phyloP scores from a whole-genome alignment of 2,329 filamentous ascomycete species.

The Fusarium transvaalense region DNA sequence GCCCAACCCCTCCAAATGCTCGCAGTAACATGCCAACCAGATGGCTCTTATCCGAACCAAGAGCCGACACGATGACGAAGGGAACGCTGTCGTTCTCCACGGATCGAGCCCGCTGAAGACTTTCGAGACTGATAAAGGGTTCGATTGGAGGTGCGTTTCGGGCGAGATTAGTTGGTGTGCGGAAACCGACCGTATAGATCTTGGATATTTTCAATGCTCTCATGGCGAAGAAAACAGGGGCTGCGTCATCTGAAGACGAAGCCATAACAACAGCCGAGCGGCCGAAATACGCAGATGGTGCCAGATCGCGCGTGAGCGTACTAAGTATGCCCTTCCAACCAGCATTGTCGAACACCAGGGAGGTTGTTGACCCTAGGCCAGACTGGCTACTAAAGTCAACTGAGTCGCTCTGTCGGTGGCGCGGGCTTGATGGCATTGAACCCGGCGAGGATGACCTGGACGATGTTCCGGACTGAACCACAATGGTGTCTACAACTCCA shows the following conservation, averaged over 20 bases:
- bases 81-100: conserved; percentile 69
- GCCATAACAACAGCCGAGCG: conserved; percentile 82
- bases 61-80: conserved; percentile 83
- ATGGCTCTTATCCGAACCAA: conserved; percentile 82
- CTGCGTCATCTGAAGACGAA: conserved; percentile 79
- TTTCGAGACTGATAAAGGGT: conserved; percentile 81
- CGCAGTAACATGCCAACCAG: conserved; percentile 83
- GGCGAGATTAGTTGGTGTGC: conserved; percentile 71
- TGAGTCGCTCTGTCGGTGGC: conserved; percentile 52
- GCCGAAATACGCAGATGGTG: conserved; percentile 83
- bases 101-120: conserved; percentile 65
- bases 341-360: conserved; percentile 82
- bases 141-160: conserved; percentile 76
- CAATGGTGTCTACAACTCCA: conserved; percentile 84
- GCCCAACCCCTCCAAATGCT: conserved; percentile 68
- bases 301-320: conserved; percentile 83
- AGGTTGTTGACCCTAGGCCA: conserved; percentile 62
- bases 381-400: conserved; percentile 44
- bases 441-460: conserved; percentile 60
- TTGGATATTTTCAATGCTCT: conserved; percentile 80
- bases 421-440: conserved; percentile 64
- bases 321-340: conserved; percentile 88
- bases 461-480: conserved; percentile 66
- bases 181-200: conserved; percentile 88
- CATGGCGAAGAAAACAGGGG: conserved; percentile 82